phyloP scores from a whole-genome alignment of 257 asterid genomes.

The Buddleja alternifolia region DNA sequence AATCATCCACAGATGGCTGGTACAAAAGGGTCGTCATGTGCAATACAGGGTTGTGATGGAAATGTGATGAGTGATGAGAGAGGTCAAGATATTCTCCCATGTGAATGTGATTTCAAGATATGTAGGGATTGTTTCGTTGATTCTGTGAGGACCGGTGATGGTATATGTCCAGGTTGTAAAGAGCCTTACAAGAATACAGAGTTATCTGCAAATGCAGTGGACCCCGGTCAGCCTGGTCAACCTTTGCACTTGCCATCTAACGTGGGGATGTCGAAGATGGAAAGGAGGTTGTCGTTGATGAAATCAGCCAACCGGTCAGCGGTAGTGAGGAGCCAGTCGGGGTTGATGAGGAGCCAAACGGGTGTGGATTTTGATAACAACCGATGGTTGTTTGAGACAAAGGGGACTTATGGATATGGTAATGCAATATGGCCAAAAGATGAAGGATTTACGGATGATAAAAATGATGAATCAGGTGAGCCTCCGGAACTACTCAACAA shows the following conservation, averaged over 20 bases:
- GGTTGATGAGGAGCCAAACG: slow-evolving; percentile 56
- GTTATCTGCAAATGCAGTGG: slow-evolving; percentile 41
- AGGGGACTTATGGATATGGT: slow-evolving; percentile 83
- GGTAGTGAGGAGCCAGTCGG: slow-evolving; percentile 50
- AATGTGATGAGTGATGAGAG: slow-evolving; percentile 75
- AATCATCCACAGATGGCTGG: slow-evolving; percentile 92
- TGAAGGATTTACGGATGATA: slow-evolving; percentile 45
- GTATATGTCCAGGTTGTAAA: slow-evolving; percentile 83
- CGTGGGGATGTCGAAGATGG: slow-evolving; percentile 64
- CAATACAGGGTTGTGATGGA: slow-evolving; percentile 73
- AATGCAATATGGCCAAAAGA: slow-evolving; percentile 84
- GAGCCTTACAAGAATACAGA: slow-evolving; percentile 67
- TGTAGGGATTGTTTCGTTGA: slow-evolving; percentile 72
- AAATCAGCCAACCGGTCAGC: slow-evolving; percentile 55
- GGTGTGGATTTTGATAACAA: slow-evolving; percentile 76
- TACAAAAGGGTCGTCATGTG: slow-evolving; percentile 69
- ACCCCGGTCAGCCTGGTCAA: slow-evolving; percentile 46
- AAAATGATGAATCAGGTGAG: slow-evolving; percentile 42
- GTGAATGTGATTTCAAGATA: slow-evolving; percentile 83
- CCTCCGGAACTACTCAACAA: slow-evolving; percentile 60
- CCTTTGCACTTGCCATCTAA: slow-evolving; percentile 54
- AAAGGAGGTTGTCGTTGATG: slow-evolving; percentile 73
- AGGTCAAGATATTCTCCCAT: slow-evolving; percentile 73
- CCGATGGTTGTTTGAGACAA: slow-evolving; percentile 73
- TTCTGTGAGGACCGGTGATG: slow-evolving; percentile 64